phyloP scores from a whole-genome alignment of 495 filamentous ascomycete genomes.

The Podospora pseudopauciseta region DNA sequence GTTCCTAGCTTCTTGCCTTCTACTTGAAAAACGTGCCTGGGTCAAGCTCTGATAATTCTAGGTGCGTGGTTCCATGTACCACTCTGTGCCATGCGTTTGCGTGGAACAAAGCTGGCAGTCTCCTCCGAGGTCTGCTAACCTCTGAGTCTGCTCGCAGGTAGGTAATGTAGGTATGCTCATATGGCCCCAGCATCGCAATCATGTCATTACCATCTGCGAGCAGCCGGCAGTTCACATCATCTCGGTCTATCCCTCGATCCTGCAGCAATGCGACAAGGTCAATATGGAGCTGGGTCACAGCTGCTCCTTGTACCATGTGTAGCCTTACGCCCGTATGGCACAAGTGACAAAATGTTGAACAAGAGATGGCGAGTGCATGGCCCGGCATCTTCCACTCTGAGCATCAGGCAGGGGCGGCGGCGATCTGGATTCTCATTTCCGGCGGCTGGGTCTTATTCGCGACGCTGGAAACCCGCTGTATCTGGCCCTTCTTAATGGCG shows the following conservation, averaged over 20 bases:
- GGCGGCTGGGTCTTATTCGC: not conserved
- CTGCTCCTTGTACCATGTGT: constrained; percentile 16
- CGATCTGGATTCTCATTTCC: not conserved
- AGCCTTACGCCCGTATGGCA: constrained; percentile 34
- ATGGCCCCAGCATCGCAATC: not conserved
- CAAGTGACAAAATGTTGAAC: not conserved
- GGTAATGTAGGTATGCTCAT: too few relatives aligned
- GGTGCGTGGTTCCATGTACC: not conserved
- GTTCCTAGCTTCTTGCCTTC: not conserved
- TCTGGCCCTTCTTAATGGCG: too few relatives aligned
- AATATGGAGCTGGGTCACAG: constrained; percentile 9
- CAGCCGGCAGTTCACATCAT: constrained; percentile 31
- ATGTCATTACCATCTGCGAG: constrained; percentile 20
- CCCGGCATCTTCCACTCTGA: not conserved
- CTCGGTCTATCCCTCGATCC: constrained; percentile 33
- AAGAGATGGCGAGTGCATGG: not conserved
- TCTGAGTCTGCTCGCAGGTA: too few relatives aligned
- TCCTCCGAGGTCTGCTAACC: too few relatives aligned
- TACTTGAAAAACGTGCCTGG: not conserved
- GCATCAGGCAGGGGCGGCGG: too few relatives aligned
- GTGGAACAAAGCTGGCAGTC: not conserved
- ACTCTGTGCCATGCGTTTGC: not conserved
- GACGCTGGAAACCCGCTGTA: too few relatives aligned
- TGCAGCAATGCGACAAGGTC: constrained; percentile 31
- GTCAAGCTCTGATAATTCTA: too few relatives aligned